Conservation (phyloP, 805 yeast species). For the Lipomyces sp. region DNA sequence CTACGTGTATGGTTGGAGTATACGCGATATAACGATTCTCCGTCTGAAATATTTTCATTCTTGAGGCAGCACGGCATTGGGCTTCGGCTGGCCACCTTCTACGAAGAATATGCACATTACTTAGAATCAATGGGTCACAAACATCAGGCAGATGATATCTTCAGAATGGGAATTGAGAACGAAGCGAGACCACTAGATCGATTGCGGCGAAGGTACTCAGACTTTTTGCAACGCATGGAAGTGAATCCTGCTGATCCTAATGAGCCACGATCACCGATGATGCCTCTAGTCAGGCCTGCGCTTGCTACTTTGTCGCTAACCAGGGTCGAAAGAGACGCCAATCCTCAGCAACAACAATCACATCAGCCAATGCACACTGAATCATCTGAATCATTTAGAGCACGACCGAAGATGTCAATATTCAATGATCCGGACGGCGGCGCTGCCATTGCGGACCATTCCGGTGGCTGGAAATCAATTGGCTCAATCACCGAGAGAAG, state of each 20-base stretch:
- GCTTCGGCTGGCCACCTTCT: slow-evolving; percentile 63
- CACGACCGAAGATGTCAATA: slow-evolving; percentile 48
- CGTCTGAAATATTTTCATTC: slow-evolving; percentile 71
- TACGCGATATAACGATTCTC: slow-evolving; percentile 68
- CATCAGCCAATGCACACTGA: slow-evolving; percentile 3
- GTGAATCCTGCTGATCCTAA: slow-evolving; percentile 38
- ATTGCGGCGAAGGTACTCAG: slow-evolving; percentile 51
- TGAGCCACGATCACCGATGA: slow-evolving; percentile 48
- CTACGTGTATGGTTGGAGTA: slow-evolving; percentile 81
- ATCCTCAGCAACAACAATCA: slow-evolving; percentile 11
- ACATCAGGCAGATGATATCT: slow-evolving; percentile 64
- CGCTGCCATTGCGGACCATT: slow-evolving; percentile 22
- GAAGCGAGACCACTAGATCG: slow-evolving; percentile 69
- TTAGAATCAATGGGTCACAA: slow-evolving; percentile 57
- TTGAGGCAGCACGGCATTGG: slow-evolving; percentile 78
- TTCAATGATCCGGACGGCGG: slow-evolving; percentile 47
- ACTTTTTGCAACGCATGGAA: slow-evolving; percentile 52
- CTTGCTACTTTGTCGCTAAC: slow-evolving; percentile 47
- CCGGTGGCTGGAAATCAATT: slow-evolving; percentile 51
- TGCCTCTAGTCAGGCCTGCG: slow-evolving; percentile 45
- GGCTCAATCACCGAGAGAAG: slow-evolving; percentile 57
- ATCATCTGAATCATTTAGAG: slow-evolving; percentile 1
- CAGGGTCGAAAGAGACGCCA: slow-evolving; percentile 11
- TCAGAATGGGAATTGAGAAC: slow-evolving; percentile 59
- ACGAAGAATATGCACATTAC: slow-evolving; percentile 75